Base-by-base conservation (phyloP, 257 asterid genomes). In the Gardenia jasminoides region DNA sequence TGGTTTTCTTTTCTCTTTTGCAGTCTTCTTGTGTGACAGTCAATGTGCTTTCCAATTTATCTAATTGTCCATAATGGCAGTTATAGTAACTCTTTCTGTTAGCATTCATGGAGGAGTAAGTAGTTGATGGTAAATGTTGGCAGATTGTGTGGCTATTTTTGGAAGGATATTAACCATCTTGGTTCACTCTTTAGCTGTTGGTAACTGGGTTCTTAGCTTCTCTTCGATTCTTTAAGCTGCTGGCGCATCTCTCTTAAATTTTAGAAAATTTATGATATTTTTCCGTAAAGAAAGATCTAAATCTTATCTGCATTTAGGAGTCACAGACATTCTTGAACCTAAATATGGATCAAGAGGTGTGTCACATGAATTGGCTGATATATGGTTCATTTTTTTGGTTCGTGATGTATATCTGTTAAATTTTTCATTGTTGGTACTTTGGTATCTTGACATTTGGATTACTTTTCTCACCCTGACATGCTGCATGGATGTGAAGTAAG, bases 1-100 rank as follows among this genome's bases (percentile, higher is more conserved):
- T 64, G n/a, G 3, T 6, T 74, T 64, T 72, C 58, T n/a, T 52
- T 15, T 65, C 67, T 78, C 31, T 36, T 72, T 72, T 59, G 39
- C 30, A 26, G 41, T 73, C 15, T 58, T 20, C 26, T 41, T 10
- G 50, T 72, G 26, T 26, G 64, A 26, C 26, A 52, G 7, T 76
- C 46, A 28, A 46, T 69, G 26, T 59, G 28, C 59, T 28, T 72
- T 36, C 39, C 17, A 68, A 22, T 33, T 72, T 62, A 20, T 36
- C 33, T 13, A 43, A 30, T 72, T 65, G 6, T 41, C 24, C 30
- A 73, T 26, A 66, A 33, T 26, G 44, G 31, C 22, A 13, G 13
- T 52, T 30, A 73, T 52, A 58, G 16, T 39, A 30, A 65, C 41
- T 10, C 6, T 36, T 16, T 33, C 50, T 67, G 19, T 66, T 76